phyloP scores from a whole-genome alignment of 139 green algal species.

The Pleodorina starrii region DNA sequence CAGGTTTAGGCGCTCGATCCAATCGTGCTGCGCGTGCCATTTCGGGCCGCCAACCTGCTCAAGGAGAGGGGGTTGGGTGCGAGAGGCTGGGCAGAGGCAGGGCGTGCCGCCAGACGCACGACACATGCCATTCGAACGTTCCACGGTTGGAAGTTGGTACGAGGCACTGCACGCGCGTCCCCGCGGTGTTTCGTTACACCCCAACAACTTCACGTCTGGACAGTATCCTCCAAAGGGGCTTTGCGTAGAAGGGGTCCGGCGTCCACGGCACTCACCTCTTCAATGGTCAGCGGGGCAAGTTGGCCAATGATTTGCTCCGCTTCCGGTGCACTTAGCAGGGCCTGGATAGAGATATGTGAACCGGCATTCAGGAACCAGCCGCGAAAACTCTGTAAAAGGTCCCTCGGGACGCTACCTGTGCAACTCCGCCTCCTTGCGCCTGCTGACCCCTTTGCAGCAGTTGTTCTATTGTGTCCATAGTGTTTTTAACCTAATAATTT shows the following conservation, averaged over 20 bases:
- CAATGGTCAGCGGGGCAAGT: constrained; percentile 62
- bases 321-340: constrained; percentile 67
- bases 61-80: background rate
- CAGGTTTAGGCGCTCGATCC: constrained; percentile 76
- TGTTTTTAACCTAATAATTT: background rate
- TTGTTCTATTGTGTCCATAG: constrained; percentile 36
- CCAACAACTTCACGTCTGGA: no score
- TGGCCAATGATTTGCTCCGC: constrained; percentile 71
- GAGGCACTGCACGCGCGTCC: background rate
- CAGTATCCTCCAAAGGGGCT: no score
- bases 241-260: no score
- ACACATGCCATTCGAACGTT: background rate
- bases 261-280: constrained; percentile 73
- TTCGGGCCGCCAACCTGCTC: constrained; percentile 66
- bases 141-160: background rate
- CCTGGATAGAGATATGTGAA: constrained; percentile 46
- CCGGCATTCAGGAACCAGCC: background rate
- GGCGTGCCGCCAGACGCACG: no score
- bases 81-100: background rate
- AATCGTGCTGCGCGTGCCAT: constrained; percentile 78
- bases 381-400: background rate
- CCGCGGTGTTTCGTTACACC: no score
- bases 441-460: constrained; percentile 44
- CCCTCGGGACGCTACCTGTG: background rate
- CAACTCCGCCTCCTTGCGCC: background rate